phyloP scores from a whole-genome alignment of 2,329 filamentous ascomycete species.

The Didymella lethalis region DNA sequence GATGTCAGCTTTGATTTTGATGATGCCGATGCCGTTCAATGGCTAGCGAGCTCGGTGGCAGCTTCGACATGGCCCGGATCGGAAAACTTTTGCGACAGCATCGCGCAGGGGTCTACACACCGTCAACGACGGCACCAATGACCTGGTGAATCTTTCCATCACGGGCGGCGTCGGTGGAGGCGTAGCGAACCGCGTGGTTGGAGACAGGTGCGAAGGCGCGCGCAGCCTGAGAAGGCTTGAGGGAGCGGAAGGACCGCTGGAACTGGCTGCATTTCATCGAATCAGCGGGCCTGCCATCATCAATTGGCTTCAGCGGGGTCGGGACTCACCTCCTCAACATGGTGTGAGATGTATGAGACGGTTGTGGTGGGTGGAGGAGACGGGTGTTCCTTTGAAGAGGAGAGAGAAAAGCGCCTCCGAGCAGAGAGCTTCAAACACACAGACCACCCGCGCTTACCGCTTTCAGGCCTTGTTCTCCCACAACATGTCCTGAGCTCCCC shows the following conservation, averaged over 20 bases:
- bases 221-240: conserved; percentile 55
- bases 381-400: conserved; percentile 34
- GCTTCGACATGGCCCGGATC: not conserved
- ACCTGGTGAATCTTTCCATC: conserved; percentile 78
- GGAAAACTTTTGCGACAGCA: conserved; percentile 51
- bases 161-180: conserved; percentile 64
- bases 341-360: conserved; percentile 57
- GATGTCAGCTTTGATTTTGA: conserved; percentile 41
- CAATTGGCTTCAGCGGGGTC: conserved; percentile 46
- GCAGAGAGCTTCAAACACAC: conserved; percentile 5
- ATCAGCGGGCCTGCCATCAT: conserved; percentile 49
- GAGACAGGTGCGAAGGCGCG: conserved; percentile 64
- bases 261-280: conserved; percentile 52
- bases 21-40: conserved; percentile 42
- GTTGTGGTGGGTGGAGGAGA: conserved; percentile 41
- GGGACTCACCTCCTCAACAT: conserved; percentile 69
- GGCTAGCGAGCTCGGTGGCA: conserved; percentile 20
- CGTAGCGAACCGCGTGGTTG: conserved; percentile 67
- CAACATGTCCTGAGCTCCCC: conserved; percentile 17
- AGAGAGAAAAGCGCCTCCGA: conserved; percentile 22
- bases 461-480: conserved; percentile 14
- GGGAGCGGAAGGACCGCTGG: conserved; percentile 53
- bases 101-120: conserved; percentile 58
- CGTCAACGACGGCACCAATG: conserved; percentile 95
- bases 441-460: conserved; percentile 18